A percentile compares a stretch with the other conserved stretches of the same genome.
Conservation (phyloP, 306 rosid genomes). For the Vachellia collinsii region DNA sequence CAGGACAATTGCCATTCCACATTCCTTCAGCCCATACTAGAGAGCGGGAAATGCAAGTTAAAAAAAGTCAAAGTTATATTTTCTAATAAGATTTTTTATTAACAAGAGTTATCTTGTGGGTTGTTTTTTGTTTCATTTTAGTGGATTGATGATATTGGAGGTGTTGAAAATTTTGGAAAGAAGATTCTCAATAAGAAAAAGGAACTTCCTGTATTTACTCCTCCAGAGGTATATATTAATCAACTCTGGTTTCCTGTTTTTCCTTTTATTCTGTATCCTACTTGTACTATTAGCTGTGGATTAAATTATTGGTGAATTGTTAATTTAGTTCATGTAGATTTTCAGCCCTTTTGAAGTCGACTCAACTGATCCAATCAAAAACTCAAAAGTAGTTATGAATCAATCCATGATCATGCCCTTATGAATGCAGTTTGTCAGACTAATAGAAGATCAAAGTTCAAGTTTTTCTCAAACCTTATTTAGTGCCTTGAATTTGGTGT, state of each 20-base stretch:
- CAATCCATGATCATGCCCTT: not conserved
- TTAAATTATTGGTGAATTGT: not conserved
- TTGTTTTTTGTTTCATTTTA: constrained; percentile 39
- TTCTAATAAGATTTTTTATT: constrained; percentile 16
- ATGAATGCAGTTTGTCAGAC: not conserved
- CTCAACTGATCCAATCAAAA: not conserved
- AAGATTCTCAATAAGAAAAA: constrained; percentile 67
- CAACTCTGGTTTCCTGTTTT: constrained; percentile 19
- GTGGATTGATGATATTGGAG: constrained; percentile 97
- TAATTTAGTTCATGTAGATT: constrained; percentile 20
- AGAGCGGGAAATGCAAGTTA: constrained; percentile 21
- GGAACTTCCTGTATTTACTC: constrained; percentile 78
- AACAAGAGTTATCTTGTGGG: constrained; percentile 29
- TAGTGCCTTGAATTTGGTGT: not conserved
- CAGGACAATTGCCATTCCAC: constrained; percentile 25
- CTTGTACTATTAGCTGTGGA: not conserved
- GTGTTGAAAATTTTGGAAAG: constrained; percentile 71
- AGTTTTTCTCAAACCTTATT: not conserved
- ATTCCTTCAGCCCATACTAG: not conserved
- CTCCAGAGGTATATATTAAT: constrained; percentile 76
- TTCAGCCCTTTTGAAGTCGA: not conserved
- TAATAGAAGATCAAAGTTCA: not conserved
- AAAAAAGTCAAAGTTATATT: constrained; percentile 8
- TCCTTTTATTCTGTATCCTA: constrained; percentile 21
- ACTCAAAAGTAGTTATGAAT: not conserved